These are phyloP conservation scores for Omphalea diandra DNA, from an alignment of 441 rosid genomes.

Conservation along the genomic window DNA sequence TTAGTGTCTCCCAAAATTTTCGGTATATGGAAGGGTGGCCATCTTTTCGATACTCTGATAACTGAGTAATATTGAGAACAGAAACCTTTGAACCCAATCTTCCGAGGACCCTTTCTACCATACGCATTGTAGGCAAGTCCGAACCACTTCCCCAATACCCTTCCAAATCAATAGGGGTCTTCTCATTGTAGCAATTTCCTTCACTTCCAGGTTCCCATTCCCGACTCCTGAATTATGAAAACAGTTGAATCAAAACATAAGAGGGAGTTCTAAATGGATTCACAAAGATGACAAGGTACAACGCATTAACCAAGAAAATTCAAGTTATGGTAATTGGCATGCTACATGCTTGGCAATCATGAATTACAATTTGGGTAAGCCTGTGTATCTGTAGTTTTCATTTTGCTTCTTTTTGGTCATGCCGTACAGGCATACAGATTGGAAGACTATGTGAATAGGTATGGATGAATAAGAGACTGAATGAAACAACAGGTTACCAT, in stretches of 20 bases:
- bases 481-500: background rate
- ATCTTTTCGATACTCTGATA: constrained; percentile 91
- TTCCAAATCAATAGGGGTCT: constrained; percentile 51
- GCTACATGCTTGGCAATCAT: constrained; percentile 1
- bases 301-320: background rate
- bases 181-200: constrained; percentile 83
- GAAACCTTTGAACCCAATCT: constrained; percentile 65
- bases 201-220: constrained; percentile 78
- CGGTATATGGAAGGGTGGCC: constrained; percentile 92
- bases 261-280: background rate
- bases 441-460: background rate
- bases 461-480: background rate
- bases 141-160: constrained; percentile 94
- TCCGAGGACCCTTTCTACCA: constrained; percentile 63
- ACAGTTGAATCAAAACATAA: constrained; percentile 1
- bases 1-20: constrained; percentile 88
- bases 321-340: background rate
- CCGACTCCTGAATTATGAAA: constrained; percentile 55
- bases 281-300: background rate
- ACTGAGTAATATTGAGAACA: constrained; percentile 80
- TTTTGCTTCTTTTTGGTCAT: background rate
- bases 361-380: background rate
- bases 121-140: constrained; percentile 69
- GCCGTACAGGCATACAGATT: background rate
- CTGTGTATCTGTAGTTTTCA: background rate